These are phyloP conservation scores for Protea cynaroides DNA, from an alignment of 164 flowering plant genomes.

Conservation along the genomic window DNA sequence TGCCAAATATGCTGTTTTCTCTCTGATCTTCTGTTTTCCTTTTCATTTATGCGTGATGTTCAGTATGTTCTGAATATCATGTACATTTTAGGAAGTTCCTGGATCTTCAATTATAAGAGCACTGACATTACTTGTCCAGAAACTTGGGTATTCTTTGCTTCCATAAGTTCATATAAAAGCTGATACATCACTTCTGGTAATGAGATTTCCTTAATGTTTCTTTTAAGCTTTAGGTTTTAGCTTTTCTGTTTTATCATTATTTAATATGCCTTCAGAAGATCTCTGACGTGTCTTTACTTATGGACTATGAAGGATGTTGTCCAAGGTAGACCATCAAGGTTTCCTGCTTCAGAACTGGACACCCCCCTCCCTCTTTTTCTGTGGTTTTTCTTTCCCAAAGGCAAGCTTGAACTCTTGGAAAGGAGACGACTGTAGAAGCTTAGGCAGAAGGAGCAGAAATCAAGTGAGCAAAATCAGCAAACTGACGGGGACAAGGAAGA, in stretches of 20 bases:
- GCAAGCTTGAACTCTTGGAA: slow-evolving; percentile 69
- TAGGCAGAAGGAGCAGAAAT: slow-evolving; percentile 66
- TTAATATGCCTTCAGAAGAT: slow-evolving; percentile 1
- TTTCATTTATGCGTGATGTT: slow-evolving; percentile 1
- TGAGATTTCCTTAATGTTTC: slow-evolving; percentile 3
- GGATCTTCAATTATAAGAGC: slow-evolving; percentile 58
- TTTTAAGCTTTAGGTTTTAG: not conserved
- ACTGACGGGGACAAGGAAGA: slow-evolving; percentile 25
- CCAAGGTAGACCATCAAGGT: slow-evolving; percentile 53
- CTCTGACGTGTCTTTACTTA: slow-evolving; percentile 7
- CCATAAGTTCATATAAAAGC: slow-evolving; percentile 64
- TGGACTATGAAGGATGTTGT: slow-evolving; percentile 65
- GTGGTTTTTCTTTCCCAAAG: slow-evolving; percentile 20
- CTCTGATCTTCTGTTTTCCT: not conserved
- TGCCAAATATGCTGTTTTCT: not conserved
- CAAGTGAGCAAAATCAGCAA: slow-evolving; percentile 58
- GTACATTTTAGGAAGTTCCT: slow-evolving; percentile 49
- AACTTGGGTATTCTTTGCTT: slow-evolving; percentile 53
- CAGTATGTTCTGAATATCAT: slow-evolving; percentile 3
- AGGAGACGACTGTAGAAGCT: slow-evolving; percentile 70
- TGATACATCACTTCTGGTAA: slow-evolving; percentile 70
- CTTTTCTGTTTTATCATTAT: not conserved
- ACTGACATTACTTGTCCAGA: slow-evolving; percentile 45
- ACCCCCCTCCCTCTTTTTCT: not conserved
- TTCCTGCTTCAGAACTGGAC: slow-evolving; percentile 28